Evolutionary conservation across 495 filamentous ascomycete genomes (phyloP).

Genomic region (Lichenothelia convexa): DNA sequence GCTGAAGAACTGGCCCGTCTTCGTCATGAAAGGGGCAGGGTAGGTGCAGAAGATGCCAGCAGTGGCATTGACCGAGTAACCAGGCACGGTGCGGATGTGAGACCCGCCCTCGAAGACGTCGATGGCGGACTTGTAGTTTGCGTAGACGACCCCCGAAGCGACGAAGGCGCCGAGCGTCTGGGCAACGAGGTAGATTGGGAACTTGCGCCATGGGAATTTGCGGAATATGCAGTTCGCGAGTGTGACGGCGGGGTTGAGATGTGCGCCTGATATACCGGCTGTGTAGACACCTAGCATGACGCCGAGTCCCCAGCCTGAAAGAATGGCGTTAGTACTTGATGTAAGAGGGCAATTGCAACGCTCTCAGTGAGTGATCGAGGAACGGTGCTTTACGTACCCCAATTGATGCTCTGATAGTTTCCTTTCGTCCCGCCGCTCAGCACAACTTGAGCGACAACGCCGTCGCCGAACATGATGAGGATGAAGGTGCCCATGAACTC

Average conservation of each 20-base stretch:
- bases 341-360: slow-evolving; percentile 5
- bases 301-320: slow-evolving; percentile 19
- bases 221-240: slow-evolving; percentile 43
- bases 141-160: slow-evolving; percentile 18
- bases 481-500: slow-evolving; percentile 50
- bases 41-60: slow-evolving; percentile 51
- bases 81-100: slow-evolving; percentile 35
- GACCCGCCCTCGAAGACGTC: slow-evolving; percentile 35
- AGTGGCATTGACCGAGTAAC: slow-evolving; percentile 31
- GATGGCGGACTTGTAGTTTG: slow-evolving; percentile 24
- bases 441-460: slow-evolving; percentile 38
- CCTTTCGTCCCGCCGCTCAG: slow-evolving; percentile 29
- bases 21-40: slow-evolving; percentile 38
- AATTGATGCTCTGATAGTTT: slow-evolving; percentile 35
- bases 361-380: too few relatives aligned
- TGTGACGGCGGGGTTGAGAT: slow-evolving; percentile 48
- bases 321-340: neutral
- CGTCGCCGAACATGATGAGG: slow-evolving; percentile 44
- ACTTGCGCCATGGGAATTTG: slow-evolving; percentile 36
- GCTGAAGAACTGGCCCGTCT: slow-evolving; percentile 39
- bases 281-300: slow-evolving; percentile 49
- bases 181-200: slow-evolving; percentile 18
- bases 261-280: slow-evolving; percentile 37
- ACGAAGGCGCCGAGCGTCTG: slow-evolving; percentile 17
- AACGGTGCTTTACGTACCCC: slow-evolving; percentile 7